Evolutionary conservation across 352 stramenopile species (phyloP).

Genomic region (Plasmopara halstedii): DNA sequence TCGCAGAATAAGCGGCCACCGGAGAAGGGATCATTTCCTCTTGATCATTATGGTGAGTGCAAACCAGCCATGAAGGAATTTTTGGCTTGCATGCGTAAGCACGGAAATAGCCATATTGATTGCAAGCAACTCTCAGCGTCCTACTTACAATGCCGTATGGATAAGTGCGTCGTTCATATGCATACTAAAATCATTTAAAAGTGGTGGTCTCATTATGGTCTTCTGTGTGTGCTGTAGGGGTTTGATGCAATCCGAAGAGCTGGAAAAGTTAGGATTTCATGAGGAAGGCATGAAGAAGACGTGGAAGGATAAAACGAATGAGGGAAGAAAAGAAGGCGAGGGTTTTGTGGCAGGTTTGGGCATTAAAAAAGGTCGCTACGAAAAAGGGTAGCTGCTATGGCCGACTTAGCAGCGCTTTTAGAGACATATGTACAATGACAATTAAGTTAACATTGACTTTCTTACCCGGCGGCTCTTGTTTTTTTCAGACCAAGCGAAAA

Average conservation of each 20-base stretch:
- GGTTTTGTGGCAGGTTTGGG: conserved; percentile 77
- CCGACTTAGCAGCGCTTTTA: no score
- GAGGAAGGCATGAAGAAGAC: conserved; percentile 71
- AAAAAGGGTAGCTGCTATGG: conserved; percentile 22
- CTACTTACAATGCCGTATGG: conserved; percentile 87
- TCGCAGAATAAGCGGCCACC: conserved; percentile 68
- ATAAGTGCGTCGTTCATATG: conserved; percentile 68
- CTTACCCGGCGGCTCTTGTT: no score
- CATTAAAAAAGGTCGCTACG: conserved; percentile 65
- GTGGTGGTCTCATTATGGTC: conserved; percentile 6
- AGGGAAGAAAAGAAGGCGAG: conserved; percentile 77
- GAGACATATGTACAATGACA: not conserved
- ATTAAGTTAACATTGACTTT: no score
- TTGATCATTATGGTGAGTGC: conserved; percentile 88
- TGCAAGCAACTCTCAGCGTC: conserved; percentile 85
- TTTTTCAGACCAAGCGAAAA: no score
- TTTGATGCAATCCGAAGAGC: conserved; percentile 78
- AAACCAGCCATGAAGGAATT: conserved; percentile 85
- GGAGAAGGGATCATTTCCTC: conserved; percentile 87
- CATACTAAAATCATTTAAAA: not conserved
- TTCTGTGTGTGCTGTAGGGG: conserved; percentile 28
- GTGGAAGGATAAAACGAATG: conserved; percentile 35
- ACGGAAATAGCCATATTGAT: conserved; percentile 80
- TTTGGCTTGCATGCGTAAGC: conserved; percentile 74
- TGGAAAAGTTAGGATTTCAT: conserved; percentile 79